A percentile compares a stretch with the other conserved stretches of the same genome.
Conservation (phyloP, 2,329 filamentous ascomycete genomes). For the Fusarium nygamai region DNA sequence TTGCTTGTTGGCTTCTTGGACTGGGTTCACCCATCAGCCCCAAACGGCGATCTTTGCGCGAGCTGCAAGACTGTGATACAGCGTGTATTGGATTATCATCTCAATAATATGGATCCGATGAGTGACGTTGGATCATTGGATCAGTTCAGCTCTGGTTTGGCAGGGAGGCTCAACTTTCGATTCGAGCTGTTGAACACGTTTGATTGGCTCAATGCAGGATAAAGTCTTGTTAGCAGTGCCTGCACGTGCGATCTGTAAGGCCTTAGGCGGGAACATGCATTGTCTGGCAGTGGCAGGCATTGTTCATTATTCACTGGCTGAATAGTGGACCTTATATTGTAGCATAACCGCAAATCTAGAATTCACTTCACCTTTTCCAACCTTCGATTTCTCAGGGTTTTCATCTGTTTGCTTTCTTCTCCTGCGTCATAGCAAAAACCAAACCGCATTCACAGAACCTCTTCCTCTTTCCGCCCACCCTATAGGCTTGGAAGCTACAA, state of each 20-base stretch:
- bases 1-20: conserved; percentile 5
- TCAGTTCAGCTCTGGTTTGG: neutral
- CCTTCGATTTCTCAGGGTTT: accelerated
- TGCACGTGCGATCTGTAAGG: neutral
- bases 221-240: neutral
- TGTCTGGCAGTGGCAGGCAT: neutral
- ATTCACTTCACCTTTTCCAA: accelerated
- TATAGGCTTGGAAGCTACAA: neutral
- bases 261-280: accelerated
- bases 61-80: conserved; percentile 17
- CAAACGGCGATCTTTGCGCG: neutral
- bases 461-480: neutral
- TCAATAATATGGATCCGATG: neutral
- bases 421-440: accelerated
- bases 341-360: neutral
- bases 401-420: neutral
- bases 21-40: conserved; percentile 15
- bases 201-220: conserved; percentile 2
- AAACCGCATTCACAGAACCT: neutral
- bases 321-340: no score
- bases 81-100: conserved; percentile 11
- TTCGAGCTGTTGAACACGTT: conserved; percentile 11
- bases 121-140: neutral
- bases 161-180: neutral
- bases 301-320: neutral